Evolutionary conservation across 2,329 filamentous ascomycete genomes (phyloP), one percentile per base, ranked within the genome.

Genomic region (Alternaria sp.): DNA sequence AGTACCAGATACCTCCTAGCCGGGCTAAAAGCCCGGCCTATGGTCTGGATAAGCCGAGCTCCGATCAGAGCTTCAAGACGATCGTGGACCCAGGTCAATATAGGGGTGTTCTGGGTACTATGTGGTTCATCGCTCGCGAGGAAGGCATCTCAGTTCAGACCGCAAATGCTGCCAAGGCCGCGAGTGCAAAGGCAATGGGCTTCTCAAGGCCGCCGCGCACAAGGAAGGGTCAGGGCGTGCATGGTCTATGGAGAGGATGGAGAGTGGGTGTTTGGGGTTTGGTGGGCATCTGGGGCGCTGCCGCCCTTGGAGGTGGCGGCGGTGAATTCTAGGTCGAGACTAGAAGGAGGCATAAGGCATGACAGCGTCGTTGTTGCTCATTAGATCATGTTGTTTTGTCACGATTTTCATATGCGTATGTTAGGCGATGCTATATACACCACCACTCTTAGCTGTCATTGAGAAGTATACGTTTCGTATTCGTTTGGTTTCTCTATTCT

Each of bases 71-170:
- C 53, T 69, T 82, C 79, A 88, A 92, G 56, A 93, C 92, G 0
- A 89, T 97, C 55, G 88, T 98, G 0, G 88, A 91, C 3, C 84
- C 92, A 0, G 94, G 93, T 3, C 87, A 87, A 4, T 99, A 97
- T 77, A 84, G 87, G 34, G 95, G 95, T n/a, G 85, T 97, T 1
- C 77, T 95, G n/a, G 92, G 93, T 3, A 97, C 94, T 3, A 94
- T 97, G 86, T 94, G 93, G 84, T 87, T 87, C 61, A 95, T 99
- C 62, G 85, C 91, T 1, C 86, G 89, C 36, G 91, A 96, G 70
- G 95, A 99, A 77, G 95, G 95, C 7, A 81, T 61, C 82, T 70
- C 81, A 51, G 68, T 78, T 49, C 61, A 78, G 16, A 59, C 72
- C 1, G 67, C 74, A 3, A 66, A 59, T 20, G 52, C 70, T 1